Conservation (phyloP, 2,329 filamentous ascomycete genomes). For the Blumeria graminis region DNA sequence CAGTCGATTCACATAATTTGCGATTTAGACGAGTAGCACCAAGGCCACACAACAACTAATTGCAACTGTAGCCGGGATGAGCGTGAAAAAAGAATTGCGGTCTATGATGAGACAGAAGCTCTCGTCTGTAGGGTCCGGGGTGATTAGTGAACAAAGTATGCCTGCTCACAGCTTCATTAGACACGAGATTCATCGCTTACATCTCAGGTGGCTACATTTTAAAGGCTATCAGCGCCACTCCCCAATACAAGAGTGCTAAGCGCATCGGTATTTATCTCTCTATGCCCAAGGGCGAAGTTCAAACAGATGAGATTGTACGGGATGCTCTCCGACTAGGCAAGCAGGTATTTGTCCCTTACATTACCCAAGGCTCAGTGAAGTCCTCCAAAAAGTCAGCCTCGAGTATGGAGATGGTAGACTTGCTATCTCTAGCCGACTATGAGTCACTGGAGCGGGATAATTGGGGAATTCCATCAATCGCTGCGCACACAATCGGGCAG, state of each 20-base stretch:
- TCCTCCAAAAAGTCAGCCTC: slow-evolving; percentile 26
- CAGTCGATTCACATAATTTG: too few relatives aligned
- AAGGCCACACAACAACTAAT: too few relatives aligned
- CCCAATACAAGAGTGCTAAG: slow-evolving; percentile 50
- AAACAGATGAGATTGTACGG: slow-evolving; percentile 58
- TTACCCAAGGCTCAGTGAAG: slow-evolving; percentile 31
- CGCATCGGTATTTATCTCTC: slow-evolving; percentile 74
- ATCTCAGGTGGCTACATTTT: slow-evolving; percentile 11
- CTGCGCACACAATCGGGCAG: slow-evolving; percentile 33
- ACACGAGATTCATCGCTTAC: too few relatives aligned
- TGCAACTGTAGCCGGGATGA: too few relatives aligned
- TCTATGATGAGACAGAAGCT: slow-evolving; percentile 43
- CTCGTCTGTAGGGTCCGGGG: slow-evolving; percentile 21
- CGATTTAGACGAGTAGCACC: too few relatives aligned
- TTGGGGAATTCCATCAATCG: slow-evolving; percentile 88
- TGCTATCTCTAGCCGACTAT: slow-evolving; percentile 53
- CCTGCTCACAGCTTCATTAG: slow-evolving; percentile 1
- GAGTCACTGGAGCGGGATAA: slow-evolving; percentile 50
- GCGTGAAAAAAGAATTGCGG: slow-evolving; percentile 47
- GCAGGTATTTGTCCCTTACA: slow-evolving; percentile 75
- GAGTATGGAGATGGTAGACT: slow-evolving; percentile 86
- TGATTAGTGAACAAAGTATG: slow-evolving; percentile 47
- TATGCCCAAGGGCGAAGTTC: slow-evolving; percentile 73
- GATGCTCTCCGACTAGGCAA: slow-evolving; percentile 60
- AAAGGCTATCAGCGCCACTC: slow-evolving; percentile 37